Conservation (phyloP, 1,284 basidiomycete genomes). For the Melampsora larici-populina region DNA sequence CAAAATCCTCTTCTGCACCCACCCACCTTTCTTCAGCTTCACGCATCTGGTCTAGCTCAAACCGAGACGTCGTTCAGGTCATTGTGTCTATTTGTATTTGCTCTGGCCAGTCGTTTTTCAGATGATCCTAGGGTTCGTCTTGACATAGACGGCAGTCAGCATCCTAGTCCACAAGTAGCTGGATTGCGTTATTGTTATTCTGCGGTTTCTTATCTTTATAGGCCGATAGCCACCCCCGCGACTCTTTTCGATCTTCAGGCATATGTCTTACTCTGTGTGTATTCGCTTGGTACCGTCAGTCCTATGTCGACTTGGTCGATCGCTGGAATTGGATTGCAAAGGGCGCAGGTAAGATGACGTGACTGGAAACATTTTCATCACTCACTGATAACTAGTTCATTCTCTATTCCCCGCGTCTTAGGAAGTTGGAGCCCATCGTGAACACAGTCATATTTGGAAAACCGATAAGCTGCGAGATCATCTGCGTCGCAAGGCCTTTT, state of each 20-base stretch:
- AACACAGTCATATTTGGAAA: slow-evolving; percentile 17
- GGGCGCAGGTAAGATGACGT: slow-evolving; percentile 12
- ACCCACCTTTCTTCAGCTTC: slow-evolving; percentile 66
- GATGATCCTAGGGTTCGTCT: slow-evolving; percentile 62
- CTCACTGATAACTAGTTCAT: not conserved
- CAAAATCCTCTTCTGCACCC: slow-evolving; percentile 73
- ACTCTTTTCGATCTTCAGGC: slow-evolving; percentile 20
- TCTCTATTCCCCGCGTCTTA: not conserved
- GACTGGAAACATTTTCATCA: not conserved
- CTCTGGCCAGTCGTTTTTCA: slow-evolving; percentile 67
- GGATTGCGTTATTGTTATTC: slow-evolving; percentile 14
- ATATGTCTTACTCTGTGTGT: slow-evolving; percentile 1
- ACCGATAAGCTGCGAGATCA: slow-evolving; percentile 24
- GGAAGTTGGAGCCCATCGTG: slow-evolving; percentile 37
- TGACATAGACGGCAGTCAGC: slow-evolving; percentile 1
- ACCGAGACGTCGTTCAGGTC: slow-evolving; percentile 65
- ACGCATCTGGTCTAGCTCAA: slow-evolving; percentile 63
- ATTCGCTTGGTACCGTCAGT: slow-evolving; percentile 2
- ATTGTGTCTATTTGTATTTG: slow-evolving; percentile 70
- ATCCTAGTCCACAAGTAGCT: slow-evolving; percentile 7
- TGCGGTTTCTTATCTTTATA: not conserved
- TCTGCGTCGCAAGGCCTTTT: slow-evolving; percentile 30
- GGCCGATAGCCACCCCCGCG: not conserved
- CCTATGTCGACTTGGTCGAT: slow-evolving; percentile 8
- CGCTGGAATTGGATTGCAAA: slow-evolving; percentile 8